A percentile compares a stretch with the other conserved stretches of the same genome.
phyloP scores from a whole-genome alignment of 495 filamentous ascomycete genomes.

The Parathielavia hyrcaniae region DNA sequence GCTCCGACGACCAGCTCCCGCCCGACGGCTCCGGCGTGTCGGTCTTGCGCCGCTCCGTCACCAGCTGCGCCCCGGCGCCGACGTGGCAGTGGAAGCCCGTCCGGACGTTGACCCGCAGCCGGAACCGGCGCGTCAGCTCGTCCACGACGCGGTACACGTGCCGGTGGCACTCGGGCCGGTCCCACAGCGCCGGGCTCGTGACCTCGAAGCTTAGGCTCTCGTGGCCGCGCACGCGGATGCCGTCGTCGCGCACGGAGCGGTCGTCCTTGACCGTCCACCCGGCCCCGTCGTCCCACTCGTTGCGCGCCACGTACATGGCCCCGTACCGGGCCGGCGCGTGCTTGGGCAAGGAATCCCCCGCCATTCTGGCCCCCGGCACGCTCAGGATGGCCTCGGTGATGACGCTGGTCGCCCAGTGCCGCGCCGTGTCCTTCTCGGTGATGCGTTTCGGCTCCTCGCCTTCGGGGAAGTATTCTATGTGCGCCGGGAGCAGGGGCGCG shows the following conservation, averaged over 20 bases:
- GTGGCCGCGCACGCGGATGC: background rate
- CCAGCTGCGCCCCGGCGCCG: background rate
- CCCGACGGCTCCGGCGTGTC: background rate
- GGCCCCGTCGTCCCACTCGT: background rate
- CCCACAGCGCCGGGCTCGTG: constrained; percentile 15
- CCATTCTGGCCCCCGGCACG: constrained; percentile 10
- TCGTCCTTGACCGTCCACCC: constrained; percentile 10
- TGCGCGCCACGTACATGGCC: background rate
- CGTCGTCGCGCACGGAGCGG: background rate
- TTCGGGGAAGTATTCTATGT: background rate
- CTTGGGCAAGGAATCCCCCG: background rate
- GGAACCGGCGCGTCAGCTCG: background rate
- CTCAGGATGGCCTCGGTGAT: constrained; percentile 7
- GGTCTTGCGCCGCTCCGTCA: background rate
- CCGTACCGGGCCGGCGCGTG: background rate
- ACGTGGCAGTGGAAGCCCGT: constrained; percentile 17
- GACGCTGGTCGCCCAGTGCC: background rate
- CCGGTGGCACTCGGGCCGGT: constrained; percentile 8
- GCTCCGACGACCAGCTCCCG: background rate
- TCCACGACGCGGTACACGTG: constrained; percentile 7
- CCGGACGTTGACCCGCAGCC: constrained; percentile 5
- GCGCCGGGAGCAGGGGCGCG: background rate
- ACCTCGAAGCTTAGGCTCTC: background rate
- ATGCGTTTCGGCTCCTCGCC: background rate
- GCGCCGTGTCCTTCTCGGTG: background rate